Evolutionary conservation across 352 stramenopile species (phyloP).

Genomic region (Globisporangium polare): DNA sequence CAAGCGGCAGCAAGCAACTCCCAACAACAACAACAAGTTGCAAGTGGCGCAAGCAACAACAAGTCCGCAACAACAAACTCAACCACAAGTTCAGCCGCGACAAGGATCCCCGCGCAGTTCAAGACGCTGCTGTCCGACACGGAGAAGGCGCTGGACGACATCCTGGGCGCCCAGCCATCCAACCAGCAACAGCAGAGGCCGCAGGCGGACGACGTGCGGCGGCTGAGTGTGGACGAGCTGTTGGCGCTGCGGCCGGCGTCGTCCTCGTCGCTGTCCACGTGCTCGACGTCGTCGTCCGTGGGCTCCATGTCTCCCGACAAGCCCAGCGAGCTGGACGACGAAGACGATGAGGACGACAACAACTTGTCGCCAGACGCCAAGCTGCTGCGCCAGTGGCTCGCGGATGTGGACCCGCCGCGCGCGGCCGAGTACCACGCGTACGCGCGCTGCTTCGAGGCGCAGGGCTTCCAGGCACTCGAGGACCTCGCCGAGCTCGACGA

Average conservation of each 20-base stretch:
- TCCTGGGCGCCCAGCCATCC: conserved; percentile 26
- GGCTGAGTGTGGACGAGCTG: conserved; percentile 56
- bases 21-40: background rate
- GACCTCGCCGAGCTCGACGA: conserved; percentile 64
- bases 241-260: conserved; percentile 22
- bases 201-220: conserved; percentile 37
- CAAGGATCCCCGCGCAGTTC: conserved; percentile 19
- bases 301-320: conserved; percentile 32
- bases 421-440: conserved; percentile 58
- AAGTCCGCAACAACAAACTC: conserved; percentile 8
- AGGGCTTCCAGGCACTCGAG: conserved; percentile 53
- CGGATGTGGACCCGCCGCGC: conserved; percentile 37
- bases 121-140: conserved; percentile 36
- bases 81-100: background rate
- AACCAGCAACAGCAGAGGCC: conserved; percentile 23
- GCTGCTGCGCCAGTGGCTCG: conserved; percentile 48
- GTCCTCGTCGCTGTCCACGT: conserved; percentile 16
- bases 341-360: conserved; percentile 16
- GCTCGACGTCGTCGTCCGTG: conserved; percentile 13
- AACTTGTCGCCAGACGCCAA: conserved; percentile 17
- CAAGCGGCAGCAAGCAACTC: conserved; percentile 9
- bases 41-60: conserved; percentile 6
- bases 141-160: conserved; percentile 45
- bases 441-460: conserved; percentile 52
- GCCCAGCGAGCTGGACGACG: conserved; percentile 28